A percentile compares a stretch with the other conserved stretches of the same genome.
Evolutionary conservation across 257 asterid species (phyloP).

Genomic region (Verbascum thapsus): DNA sequence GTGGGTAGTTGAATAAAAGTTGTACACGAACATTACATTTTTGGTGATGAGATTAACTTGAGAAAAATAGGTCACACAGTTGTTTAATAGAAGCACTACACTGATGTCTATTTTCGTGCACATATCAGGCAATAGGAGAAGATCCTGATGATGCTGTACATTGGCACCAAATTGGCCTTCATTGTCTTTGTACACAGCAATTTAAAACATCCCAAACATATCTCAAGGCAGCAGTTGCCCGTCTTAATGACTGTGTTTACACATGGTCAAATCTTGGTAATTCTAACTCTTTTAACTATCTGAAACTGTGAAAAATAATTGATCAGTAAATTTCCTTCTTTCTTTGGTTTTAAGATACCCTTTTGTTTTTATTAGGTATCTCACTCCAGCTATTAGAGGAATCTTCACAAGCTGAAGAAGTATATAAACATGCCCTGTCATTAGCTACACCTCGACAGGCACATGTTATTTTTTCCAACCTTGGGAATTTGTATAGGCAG

Average conservation of each 20-base stretch:
- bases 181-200: constrained; percentile 83
- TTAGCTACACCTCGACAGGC: constrained; percentile 76
- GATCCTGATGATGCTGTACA: constrained; percentile 94
- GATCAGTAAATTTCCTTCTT: constrained; percentile 1
- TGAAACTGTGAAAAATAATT: neutral
- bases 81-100: constrained; percentile 8
- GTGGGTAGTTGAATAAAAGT: neutral
- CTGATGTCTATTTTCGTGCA: constrained; percentile 27
- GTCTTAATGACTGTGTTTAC: constrained; percentile 68
- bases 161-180: constrained; percentile 99
- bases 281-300: constrained; percentile 14
- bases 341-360: constrained; percentile 5
- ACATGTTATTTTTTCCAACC: constrained; percentile 74
- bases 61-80: neutral
- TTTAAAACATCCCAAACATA: constrained; percentile 71
- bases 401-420: constrained; percentile 75
- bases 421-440: constrained; percentile 75
- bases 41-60: neutral
- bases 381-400: constrained; percentile 80
- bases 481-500: constrained; percentile 88
- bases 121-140: constrained; percentile 78
- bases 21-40: too few species aligned
- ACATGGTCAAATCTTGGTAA: constrained; percentile 98
- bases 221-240: constrained; percentile 86
- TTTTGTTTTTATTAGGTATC: constrained; percentile 55